These are phyloP conservation scores for Picocystis sp. DNA, from an alignment of 163 green algal species.

Conservation along the genomic window DNA sequence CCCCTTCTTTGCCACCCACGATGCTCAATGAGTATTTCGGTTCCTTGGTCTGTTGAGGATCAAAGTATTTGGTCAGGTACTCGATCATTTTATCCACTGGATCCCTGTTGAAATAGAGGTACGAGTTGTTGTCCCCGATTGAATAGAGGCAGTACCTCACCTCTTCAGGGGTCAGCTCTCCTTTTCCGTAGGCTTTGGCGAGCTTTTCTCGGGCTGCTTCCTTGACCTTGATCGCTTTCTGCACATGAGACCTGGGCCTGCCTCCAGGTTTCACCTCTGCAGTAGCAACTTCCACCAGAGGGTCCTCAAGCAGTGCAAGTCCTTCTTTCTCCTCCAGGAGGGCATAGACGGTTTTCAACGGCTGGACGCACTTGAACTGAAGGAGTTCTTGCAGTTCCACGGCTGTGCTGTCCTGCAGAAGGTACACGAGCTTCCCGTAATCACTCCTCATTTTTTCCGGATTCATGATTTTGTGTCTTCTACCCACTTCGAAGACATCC, in stretches of 20 bases:
- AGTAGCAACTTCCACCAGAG: constrained; percentile 51
- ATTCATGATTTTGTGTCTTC: constrained; percentile 87
- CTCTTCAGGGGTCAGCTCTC: constrained; percentile 35
- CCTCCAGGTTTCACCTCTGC: constrained; percentile 53
- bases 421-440: constrained; percentile 68
- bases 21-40: constrained; percentile 38
- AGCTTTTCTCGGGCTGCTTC: constrained; percentile 57
- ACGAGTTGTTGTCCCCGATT: constrained; percentile 83
- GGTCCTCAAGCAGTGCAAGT: constrained; percentile 57
- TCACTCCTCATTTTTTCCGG: constrained; percentile 26
- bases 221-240: constrained; percentile 75
- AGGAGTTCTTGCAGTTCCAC: constrained; percentile 58
- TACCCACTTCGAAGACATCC: constrained; percentile 74
- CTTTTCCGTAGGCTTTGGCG: constrained; percentile 29
- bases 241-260: constrained; percentile 31
- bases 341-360: constrained; percentile 49
- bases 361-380: constrained; percentile 65
- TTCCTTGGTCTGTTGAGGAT: constrained; percentile 17
- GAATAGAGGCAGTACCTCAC: constrained; percentile 74
- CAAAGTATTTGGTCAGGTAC: constrained; percentile 33
- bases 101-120: constrained; percentile 83
- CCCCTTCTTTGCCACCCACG: constrained; percentile 38
- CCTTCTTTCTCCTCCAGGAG: constrained; percentile 46
- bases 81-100: constrained; percentile 71
- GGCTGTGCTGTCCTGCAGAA: constrained; percentile 49